These are phyloP conservation scores for Candida palmyrensis DNA, from an alignment of 805 yeast genomes.

Conservation along the genomic window DNA sequence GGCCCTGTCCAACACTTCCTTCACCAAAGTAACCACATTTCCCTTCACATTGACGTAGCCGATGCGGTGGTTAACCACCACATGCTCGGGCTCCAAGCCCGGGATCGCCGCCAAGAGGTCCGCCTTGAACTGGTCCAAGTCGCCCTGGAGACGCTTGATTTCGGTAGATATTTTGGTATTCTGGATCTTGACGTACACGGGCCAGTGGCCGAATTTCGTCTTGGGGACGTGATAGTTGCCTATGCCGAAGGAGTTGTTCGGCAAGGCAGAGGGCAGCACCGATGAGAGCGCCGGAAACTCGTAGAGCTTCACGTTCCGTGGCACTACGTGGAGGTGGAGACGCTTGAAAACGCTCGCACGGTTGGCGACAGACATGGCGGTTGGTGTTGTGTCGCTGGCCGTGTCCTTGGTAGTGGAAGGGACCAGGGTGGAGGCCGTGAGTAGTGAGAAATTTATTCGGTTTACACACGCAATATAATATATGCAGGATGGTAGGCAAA, in stretches of 20 bases:
- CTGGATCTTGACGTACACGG: slow-evolving; percentile 71
- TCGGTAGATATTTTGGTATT: slow-evolving; percentile 68
- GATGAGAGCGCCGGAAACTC: slow-evolving; percentile 25
- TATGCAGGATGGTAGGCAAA: too few species aligned
- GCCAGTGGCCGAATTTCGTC: slow-evolving; percentile 63
- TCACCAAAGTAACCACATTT: slow-evolving; percentile 27
- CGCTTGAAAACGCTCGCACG: slow-evolving; percentile 2
- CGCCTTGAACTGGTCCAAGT: slow-evolving; percentile 55
- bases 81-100: slow-evolving; percentile 34
- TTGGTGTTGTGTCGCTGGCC: too few species aligned
- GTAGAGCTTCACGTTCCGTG: slow-evolving; percentile 12
- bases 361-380: too few species aligned
- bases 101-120: slow-evolving; percentile 56
- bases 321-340: slow-evolving; percentile 1
- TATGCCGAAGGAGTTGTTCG: slow-evolving; percentile 30
- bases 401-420: too few species aligned
- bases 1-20: slow-evolving; percentile 21
- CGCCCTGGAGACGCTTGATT: slow-evolving; percentile 67
- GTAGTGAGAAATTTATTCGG: too few species aligned
- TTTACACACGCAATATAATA: too few species aligned
- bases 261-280: slow-evolving; percentile 14
- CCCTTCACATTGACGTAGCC: slow-evolving; percentile 39
- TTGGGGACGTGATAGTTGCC: slow-evolving; percentile 42
- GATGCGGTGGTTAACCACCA: slow-evolving; percentile 26
- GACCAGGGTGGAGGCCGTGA: too few species aligned